These are phyloP conservation scores for Tricholoma furcatifolium DNA, from an alignment of 768 basidiomycete genomes.

Conservation along the genomic window DNA sequence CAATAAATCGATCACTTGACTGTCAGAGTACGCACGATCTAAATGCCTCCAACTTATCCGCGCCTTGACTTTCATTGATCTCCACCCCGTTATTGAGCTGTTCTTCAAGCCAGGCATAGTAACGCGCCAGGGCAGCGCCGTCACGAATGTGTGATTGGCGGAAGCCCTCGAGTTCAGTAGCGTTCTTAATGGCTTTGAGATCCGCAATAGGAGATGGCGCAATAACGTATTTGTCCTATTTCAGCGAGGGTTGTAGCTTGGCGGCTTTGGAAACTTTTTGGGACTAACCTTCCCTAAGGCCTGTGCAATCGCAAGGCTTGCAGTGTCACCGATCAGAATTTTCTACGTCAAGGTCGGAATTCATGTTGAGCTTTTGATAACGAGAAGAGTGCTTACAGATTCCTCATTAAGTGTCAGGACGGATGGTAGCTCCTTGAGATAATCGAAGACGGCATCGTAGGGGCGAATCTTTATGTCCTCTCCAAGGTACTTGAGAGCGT, in stretches of 20 bases:
- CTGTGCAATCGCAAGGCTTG: conserved; percentile 79
- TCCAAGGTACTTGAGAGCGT: conserved; percentile 48
- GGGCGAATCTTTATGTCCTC: conserved; percentile 61
- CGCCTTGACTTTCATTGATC: conserved; percentile 78
- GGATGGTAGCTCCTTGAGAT: conserved; percentile 51
- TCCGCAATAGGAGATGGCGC: conserved; percentile 74
- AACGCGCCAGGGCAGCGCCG: conserved; percentile 81
- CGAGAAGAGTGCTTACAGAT: conserved; percentile 24
- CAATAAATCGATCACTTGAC: background rate
- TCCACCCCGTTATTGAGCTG: conserved; percentile 59
- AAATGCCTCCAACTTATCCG: conserved; percentile 75
- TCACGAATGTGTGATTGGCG: conserved; percentile 86
- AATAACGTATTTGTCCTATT: conserved; percentile 58
- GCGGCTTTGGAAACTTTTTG: background rate
- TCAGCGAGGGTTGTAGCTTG: background rate
- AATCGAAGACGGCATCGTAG: conserved; percentile 67
- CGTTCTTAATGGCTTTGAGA: conserved; percentile 79
- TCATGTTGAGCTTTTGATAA: background rate
- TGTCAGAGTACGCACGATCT: conserved; percentile 58
- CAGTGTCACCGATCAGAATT: conserved; percentile 73
- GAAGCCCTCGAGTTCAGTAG: conserved; percentile 85
- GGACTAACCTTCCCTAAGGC: conserved; percentile 65
- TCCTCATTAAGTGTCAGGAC: conserved; percentile 31
- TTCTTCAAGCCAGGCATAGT: conserved; percentile 96
- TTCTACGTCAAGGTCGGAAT: conserved; percentile 40